phyloP scores from a whole-genome alignment of 2,329 filamentous ascomycete species.

The Pyrenophora graminea region DNA sequence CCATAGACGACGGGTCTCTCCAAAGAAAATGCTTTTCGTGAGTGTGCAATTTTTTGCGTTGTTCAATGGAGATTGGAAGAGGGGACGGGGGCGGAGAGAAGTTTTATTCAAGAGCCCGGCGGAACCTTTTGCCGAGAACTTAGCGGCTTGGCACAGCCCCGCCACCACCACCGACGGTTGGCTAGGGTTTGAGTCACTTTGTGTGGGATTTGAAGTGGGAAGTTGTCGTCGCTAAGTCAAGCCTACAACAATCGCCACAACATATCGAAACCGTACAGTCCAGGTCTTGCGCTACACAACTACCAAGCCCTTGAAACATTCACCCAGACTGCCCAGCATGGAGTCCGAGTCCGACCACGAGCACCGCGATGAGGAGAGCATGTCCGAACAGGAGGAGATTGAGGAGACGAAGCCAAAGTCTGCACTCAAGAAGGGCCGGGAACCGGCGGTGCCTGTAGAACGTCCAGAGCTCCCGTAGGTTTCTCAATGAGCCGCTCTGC shows the following conservation, averaged over 20 bases:
- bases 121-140: conserved; percentile 20
- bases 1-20: conserved; percentile 49
- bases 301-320: not conserved
- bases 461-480: conserved; percentile 67
- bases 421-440: conserved; percentile 77
- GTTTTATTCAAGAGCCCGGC: conserved; percentile 33
- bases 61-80: conserved; percentile 55
- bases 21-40: conserved; percentile 63
- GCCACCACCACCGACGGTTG: conserved; percentile 25
- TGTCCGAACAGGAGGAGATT: conserved; percentile 76
- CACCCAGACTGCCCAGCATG: conserved; percentile 39
- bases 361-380: conserved; percentile 50
- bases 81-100: conserved; percentile 24
- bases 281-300: not conserved
- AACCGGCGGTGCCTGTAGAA: conserved; percentile 60
- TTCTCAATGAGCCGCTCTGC: not conserved
- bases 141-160: conserved; percentile 26
- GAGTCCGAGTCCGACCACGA: conserved; percentile 49
- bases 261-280: not conserved
- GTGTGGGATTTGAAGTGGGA: conserved; percentile 32
- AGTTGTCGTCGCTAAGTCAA: conserved; percentile 16
- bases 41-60: conserved; percentile 61
- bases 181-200: conserved; percentile 43
- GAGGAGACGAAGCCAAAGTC: conserved; percentile 70
- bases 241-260: conserved; percentile 9